Evolutionary conservation across 768 basidiomycete genomes (phyloP), one percentile per base, ranked within the genome.

Genomic region (Tremella mesenterica): DNA sequence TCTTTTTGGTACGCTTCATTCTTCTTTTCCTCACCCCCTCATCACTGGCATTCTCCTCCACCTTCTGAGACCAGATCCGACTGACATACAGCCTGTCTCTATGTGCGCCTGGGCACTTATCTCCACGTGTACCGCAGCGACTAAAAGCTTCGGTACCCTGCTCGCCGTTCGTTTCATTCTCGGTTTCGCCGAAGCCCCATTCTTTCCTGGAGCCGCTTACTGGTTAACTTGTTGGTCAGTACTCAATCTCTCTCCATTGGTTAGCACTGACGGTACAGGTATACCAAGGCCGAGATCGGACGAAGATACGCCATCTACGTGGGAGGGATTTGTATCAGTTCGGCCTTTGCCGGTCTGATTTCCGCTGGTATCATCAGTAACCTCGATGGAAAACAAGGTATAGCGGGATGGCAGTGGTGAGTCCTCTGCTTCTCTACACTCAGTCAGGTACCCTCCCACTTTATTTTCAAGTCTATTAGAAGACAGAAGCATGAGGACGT

Each of bases 381-480:
- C 8, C 53, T 63, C 10, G 61, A 59, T 48, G 68, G 66, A 1
- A 23, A 29, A 12, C 56, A 61, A n/a, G 70, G 72, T 2, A 50
- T 72, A 14, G 54, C 57, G n/a, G 73, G 71, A 3, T 73, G 72
- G 72, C 33, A 66, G 28, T 72, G 70, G 71, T 51, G 23, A 8
- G 38, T 41, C 14, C n/a, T n/a, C n/a, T n/a, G n/a, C n/a, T n/a
- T n/a, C n/a, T n/a, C n/a, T n/a, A n/a, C n/a, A n/a, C n/a, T n/a
- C n/a, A n/a, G n/a, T n/a, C n/a, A n/a, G n/a, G n/a, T n/a, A n/a
- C n/a, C n/a, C n/a, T n/a, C n/a, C n/a, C n/a, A n/a, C n/a, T n/a
- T n/a, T n/a, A n/a, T n/a, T n/a, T n/a, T n/a, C n/a, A n/a, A n/a
- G n/a, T n/a, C n/a, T n/a, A n/a, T n/a, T n/a, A n/a, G n/a, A n/a